Conservation (phyloP, 2,329 filamentous ascomycete genomes). For the Nannizziopsis barbatae region DNA sequence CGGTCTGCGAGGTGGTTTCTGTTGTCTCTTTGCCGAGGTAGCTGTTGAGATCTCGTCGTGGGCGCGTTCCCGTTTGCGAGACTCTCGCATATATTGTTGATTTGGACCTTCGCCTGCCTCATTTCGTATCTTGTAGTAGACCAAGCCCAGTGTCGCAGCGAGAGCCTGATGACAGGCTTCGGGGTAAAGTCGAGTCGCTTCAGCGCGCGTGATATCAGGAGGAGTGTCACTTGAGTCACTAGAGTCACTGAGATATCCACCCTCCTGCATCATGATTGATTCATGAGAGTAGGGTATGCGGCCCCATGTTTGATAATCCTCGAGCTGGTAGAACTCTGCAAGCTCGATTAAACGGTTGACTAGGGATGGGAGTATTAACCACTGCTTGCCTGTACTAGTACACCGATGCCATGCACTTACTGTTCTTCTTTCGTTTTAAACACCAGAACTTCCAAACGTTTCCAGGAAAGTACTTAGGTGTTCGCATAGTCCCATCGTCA, state of each 20-base stretch:
- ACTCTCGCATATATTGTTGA: slow-evolving; percentile 21
- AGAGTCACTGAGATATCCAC: slow-evolving; percentile 25
- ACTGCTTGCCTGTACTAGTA: slow-evolving; percentile 3
- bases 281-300: slow-evolving; percentile 26
- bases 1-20: slow-evolving; percentile 27
- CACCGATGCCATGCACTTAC: slow-evolving; percentile 22
- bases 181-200: slow-evolving; percentile 28
- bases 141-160: slow-evolving; percentile 30
- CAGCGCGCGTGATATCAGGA: slow-evolving; percentile 26
- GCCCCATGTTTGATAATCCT: slow-evolving; percentile 31
- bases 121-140: slow-evolving; percentile 34
- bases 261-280: slow-evolving; percentile 19
- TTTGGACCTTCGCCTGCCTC: slow-evolving; percentile 29
- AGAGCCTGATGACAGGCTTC: slow-evolving; percentile 33
- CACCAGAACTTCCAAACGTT: slow-evolving; percentile 36
- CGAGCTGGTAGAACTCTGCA: slow-evolving; percentile 32
- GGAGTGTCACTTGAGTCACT: slow-evolving; percentile 31
- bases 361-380: slow-evolving; percentile 13
- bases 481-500: slow-evolving; percentile 27
- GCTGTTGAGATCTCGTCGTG: slow-evolving; percentile 27
- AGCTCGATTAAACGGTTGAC: slow-evolving; percentile 31
- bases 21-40: slow-evolving; percentile 27
- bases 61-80: slow-evolving; percentile 28
- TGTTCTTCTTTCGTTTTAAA: slow-evolving; percentile 31
- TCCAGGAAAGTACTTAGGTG: slow-evolving; percentile 30